Evolutionary conservation across 768 basidiomycete species (phyloP), one percentile per base, ranked within the genome.

Genomic region (Pluteus cervinus): DNA sequence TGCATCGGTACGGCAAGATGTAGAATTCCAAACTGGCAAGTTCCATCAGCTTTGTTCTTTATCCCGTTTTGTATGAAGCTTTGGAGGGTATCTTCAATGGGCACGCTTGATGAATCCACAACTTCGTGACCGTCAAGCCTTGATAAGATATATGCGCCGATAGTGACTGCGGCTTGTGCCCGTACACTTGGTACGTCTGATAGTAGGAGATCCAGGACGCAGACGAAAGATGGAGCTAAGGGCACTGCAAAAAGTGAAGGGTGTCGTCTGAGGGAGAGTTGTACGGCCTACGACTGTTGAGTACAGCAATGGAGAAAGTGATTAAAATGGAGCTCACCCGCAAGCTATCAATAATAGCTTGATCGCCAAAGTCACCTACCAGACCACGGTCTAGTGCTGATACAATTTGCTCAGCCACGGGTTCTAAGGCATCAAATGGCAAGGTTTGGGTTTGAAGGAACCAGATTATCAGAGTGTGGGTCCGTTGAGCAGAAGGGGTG

Each of bases 101-200:
- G 18, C 24, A 52, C 35, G 41, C 58, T 54, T 35, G 52, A 50
- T 25, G 49, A 53, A 28, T 41, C 25, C 24, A 45, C 15, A 40
- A 39, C 36, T 23, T 39, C 33, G 33, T 41, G 46, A 18, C 38
- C 31, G 1, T 38, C 34, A 29, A 62, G 46, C 43, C 64, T 69
- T 2, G 63, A 76, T 4, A 66, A 46, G 8, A 71, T 73, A 36
- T 80, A 68, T 2, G 76, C 72, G 25, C 71, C 67, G 1, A 84
- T 61, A 2, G 78, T 76, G 46, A 73, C 64, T 6, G 72, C 74
- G 3, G 83, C 77, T 39, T 74, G 66, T 0, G 68, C 45, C 26
- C 81, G 73, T 26, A 56, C 37, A 7, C 54, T 51, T 5, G 44
- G 25, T 16, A 58, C 52, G 10, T 57, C 51, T 7, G 49, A 52